Evolutionary conservation across 352 stramenopile genomes (phyloP), one percentile per base, ranked within the genome.

Genomic region (Globisporangium perplexum): DNA sequence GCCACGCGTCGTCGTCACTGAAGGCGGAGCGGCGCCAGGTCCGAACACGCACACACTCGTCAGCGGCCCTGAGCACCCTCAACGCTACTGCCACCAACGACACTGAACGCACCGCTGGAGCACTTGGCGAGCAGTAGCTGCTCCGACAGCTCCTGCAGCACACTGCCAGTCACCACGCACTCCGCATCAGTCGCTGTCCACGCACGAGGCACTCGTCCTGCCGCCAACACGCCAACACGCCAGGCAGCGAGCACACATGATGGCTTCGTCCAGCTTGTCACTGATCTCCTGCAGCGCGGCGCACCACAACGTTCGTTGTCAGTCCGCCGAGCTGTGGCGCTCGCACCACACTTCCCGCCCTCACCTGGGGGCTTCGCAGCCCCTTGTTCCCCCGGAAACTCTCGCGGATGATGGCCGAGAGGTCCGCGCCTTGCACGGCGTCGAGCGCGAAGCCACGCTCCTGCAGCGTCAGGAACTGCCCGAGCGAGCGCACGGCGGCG

Each of bases 1-100:
- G 50, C 77, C 71, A 41, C 83, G 59, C 15, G 77, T 90, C 43
- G 68, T 79, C 12, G 77, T 90, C 22, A 92, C 82, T 90, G 18
- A 15, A 38, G 14, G 7, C 6, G 17, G 7, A 59, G 4, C n/a
- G n/a, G n/a, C n/a, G n/a, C n/a, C n/a, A n/a, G n/a, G n/a, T n/a
- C n/a, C n/a, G n/a, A n/a, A n/a, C 23, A 53, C 5, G 38, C 3
- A 35, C 33, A 11, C 51, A 52, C 0, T 7, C 15, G 10, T 23
- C 41, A 46, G 41, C 41, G 14, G 4, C 41, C 0, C 3, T 44
- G n/a, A n/a, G n/a, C n/a, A n/a, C n/a, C n/a, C n/a, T 7, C 15
- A 31, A 18, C 31, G 50, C 41, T 39, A 11, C 2, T 18, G 33
- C 7, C 11, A 12, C 1, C 33, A 4, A 39, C 18, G 33, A 7